Base-by-base conservation (phyloP, 768 basidiomycete genomes). In the Leccinum imitatum region DNA sequence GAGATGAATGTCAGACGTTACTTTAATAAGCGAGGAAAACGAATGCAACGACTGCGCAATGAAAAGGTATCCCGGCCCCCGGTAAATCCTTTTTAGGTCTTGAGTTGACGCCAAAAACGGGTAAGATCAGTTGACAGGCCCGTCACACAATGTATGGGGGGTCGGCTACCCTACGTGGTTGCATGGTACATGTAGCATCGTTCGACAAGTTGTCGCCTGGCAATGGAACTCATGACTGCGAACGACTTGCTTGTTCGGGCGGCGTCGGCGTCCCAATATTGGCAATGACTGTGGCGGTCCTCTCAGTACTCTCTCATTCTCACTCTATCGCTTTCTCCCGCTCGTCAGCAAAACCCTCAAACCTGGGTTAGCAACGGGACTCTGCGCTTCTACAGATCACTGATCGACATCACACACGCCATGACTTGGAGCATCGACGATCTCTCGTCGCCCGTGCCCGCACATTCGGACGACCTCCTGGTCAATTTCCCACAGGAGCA, bases 401-500 rank as follows among this genome's bases (percentile, higher is more conserved):
- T n/a, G n/a, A 41, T n/a, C 41, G 23, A 23, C 46, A 23, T 47
- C 46, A 47, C 30, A 13, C 13, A 6, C 30, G 15, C 13, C 33
- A 53, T 59, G 59, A 25, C 60, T 31, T 31, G 19, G 30, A 59
- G 13, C 27, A 41, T 21, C 6, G 46, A 39, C 9, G 33, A 46
- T 30, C 9, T 57, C 3, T 50, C 58, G 4, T 55, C 44, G 17
- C 30, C 50, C 31, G 48, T 61, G 0, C 75, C 77, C 14, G 31
- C 64, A 14, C 75, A 76, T 61, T 77, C 78, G 1, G 64, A 75
- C 8, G 67, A 76, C 31, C 71, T 81, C 67, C 67, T 72, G 25
- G 67, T 79, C 48, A 68, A 74, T 0, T 79, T 81, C 50, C 84
- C 84, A 1, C 63, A 65, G 41, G 76, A 80, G 7, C 86, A 87